These are phyloP conservation scores for Tetracladium maxilliforme DNA, from an alignment of 2,329 filamentous ascomycete species.

Conservation along the genomic window DNA sequence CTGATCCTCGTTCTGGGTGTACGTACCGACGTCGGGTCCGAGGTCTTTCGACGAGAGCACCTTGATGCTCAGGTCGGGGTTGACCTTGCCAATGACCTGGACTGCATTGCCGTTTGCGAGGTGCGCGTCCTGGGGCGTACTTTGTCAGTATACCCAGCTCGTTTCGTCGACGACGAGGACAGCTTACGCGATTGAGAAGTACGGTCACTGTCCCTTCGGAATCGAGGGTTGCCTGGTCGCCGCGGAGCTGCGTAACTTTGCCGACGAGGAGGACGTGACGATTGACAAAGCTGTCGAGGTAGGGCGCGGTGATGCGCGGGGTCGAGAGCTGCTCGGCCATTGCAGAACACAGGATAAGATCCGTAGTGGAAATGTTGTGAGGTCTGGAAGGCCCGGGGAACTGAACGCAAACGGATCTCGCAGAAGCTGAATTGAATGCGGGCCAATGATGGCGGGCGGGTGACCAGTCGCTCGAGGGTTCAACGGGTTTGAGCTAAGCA, in stretches of 20 bases:
- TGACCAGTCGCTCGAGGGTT: too few species aligned
- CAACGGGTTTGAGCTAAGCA: too few species aligned
- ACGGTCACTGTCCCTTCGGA: constrained; percentile 65
- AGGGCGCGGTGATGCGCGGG: constrained; percentile 68
- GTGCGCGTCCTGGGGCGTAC: constrained; percentile 45
- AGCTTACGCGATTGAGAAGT: constrained; percentile 54
- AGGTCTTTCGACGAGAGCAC: constrained; percentile 57
- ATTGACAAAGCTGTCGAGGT: constrained; percentile 62
- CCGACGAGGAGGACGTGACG: constrained; percentile 75
- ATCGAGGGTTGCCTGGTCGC: constrained; percentile 68
- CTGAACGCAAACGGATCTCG: too few species aligned
- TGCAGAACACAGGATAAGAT: too few species aligned
- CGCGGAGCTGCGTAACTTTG: constrained; percentile 68
- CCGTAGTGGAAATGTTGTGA: too few species aligned
- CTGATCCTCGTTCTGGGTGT: too few species aligned
- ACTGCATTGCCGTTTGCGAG: constrained; percentile 54
- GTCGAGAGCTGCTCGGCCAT: constrained; percentile 59
- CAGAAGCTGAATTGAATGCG: too few species aligned
- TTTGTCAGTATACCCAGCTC: constrained; percentile 3
- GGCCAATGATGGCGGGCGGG: too few species aligned
- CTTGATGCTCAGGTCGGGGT: constrained; percentile 56
- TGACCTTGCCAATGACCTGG: constrained; percentile 71
- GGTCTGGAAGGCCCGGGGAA: too few species aligned
- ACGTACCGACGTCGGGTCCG: constrained; percentile 53
- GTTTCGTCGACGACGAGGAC: constrained; percentile 1